These are phyloP conservation scores for Waltergamsia citrina DNA, from an alignment of 2,329 filamentous ascomycete genomes.

Conservation along the genomic window DNA sequence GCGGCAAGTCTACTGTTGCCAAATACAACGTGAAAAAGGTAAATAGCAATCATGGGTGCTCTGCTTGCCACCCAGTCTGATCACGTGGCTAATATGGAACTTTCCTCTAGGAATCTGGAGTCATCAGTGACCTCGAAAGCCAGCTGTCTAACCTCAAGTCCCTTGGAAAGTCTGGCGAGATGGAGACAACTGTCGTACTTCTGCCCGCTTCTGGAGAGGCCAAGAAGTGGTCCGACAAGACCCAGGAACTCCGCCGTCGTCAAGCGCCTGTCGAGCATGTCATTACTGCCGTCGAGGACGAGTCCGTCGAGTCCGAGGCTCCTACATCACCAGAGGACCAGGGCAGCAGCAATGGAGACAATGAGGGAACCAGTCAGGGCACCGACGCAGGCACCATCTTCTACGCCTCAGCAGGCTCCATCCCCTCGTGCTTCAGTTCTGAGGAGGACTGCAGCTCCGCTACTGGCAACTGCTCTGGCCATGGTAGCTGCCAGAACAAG, in stretches of 20 bases:
- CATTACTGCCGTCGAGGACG: conserved; percentile 23
- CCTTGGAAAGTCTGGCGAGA: conserved; percentile 36
- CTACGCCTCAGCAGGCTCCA: conserved; percentile 26
- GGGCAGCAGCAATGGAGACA: too few relatives aligned
- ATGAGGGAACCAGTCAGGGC: too few relatives aligned
- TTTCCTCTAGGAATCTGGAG: conserved; percentile 23
- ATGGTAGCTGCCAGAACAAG: conserved; percentile 67
- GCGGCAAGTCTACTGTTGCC: conserved; percentile 28
- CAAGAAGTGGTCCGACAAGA: conserved; percentile 28
- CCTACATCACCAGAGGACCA: conserved; percentile 12
- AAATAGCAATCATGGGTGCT: conserved; percentile 2
- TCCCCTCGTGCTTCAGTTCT: conserved; percentile 68
- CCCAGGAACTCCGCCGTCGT: conserved; percentile 36
- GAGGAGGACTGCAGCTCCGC: conserved; percentile 55
- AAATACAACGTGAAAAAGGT: conserved; percentile 36
- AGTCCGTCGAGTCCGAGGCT: conserved; percentile 11
- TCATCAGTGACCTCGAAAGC: conserved; percentile 31
- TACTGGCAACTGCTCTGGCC: conserved; percentile 74
- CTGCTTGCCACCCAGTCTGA: not conserved
- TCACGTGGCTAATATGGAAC: conserved; percentile 3
- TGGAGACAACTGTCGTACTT: conserved; percentile 48
- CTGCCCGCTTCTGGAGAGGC: conserved; percentile 35
- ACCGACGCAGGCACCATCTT: conserved; percentile 25
- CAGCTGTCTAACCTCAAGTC: conserved; percentile 33
- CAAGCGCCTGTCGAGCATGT: conserved; percentile 31